phyloP scores from a whole-genome alignment of 192 early-diverging fungal genomes.

The Chytriomyces hyalinus region DNA sequence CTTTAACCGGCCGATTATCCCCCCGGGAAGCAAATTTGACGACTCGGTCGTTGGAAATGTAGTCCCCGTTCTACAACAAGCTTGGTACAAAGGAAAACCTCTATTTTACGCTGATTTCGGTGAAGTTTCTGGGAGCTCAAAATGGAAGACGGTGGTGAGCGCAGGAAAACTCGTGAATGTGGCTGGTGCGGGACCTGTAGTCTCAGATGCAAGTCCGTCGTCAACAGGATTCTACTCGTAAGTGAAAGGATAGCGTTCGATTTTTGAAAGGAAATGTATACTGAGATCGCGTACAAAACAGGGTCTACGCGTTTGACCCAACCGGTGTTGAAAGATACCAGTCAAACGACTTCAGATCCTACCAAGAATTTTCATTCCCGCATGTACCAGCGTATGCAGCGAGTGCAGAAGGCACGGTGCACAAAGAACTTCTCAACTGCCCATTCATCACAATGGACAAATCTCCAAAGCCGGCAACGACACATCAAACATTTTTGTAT shows the following conservation, averaged over 20 bases:
- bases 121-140: background rate
- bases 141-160: background rate
- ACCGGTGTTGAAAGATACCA: slow-evolving; percentile 9
- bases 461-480: background rate
- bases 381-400: slow-evolving; percentile 4
- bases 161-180: slow-evolving; percentile 18
- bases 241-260: background rate
- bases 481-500: slow-evolving; percentile 15
- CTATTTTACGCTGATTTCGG: slow-evolving; percentile 33
- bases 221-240: slow-evolving; percentile 37
- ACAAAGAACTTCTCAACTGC: slow-evolving; percentile 25
- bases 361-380: slow-evolving; percentile 8
- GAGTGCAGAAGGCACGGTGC: background rate
- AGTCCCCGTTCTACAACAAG: slow-evolving; percentile 19
- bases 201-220: background rate
- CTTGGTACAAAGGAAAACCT: slow-evolving; percentile 22
- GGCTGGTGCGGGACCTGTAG: slow-evolving; percentile 17
- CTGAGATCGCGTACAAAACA: background rate
- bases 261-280: background rate
- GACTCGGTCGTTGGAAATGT: background rate
- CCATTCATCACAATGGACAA: slow-evolving; percentile 20
- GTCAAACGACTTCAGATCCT: slow-evolving; percentile 12
- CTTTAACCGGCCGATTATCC: slow-evolving; percentile 36
- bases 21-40: slow-evolving; percentile 19
- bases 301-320: background rate